Base-by-base conservation (phyloP, 176 grass and related monocot species). In the Avena insularis region DNA sequence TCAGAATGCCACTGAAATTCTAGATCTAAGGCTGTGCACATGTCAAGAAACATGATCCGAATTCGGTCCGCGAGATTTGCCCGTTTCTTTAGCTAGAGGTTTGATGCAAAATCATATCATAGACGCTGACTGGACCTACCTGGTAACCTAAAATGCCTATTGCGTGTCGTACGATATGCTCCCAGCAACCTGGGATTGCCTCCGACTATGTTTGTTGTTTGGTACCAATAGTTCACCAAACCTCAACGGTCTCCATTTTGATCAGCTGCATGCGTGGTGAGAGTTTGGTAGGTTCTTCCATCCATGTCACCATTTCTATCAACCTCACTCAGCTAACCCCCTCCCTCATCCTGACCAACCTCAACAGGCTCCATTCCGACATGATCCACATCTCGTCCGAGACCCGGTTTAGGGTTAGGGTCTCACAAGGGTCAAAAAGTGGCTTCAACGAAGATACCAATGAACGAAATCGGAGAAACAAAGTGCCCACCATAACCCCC, bases 151-250 rank as follows among this genome's bases (percentile, higher is more conserved):
- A 23, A 62, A 25, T 46, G 70, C 38, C 36, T 45, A 9, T 10
- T 73, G 43, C 40, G 23, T 23, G 5, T 23, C 21, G 71, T 75
- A 51, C 71, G 71, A 29, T 75, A 75, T 51, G 71, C 6, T 51
- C 21, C 48, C 25, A 33, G 10, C 72, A 53, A 65, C 46, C 17
- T 21, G 73, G 71, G 54, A 74, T 69, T 38, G 73, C 1, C 9
- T 58, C 15, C 12, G 19, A 21, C 40, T 43, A 43, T 43, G 40
- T 76, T 8, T 33, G 21, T 49, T 73, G 25, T 66, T 33, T 56
- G 46, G 84, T 72, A 72, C 79, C 29, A 40, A 40, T 69, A 63
- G 84, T 12, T 63, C 89, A 83, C 71, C 88, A 62, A 62, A 78
- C 53, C 61, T 8, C 20, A 82, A 78, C 88, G 27, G 84, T 90